A percentile compares a stretch with the other conserved stretches of the same genome.
phyloP scores from a whole-genome alignment of 2,329 filamentous ascomycete species.

The Colletotrichum sp. region DNA sequence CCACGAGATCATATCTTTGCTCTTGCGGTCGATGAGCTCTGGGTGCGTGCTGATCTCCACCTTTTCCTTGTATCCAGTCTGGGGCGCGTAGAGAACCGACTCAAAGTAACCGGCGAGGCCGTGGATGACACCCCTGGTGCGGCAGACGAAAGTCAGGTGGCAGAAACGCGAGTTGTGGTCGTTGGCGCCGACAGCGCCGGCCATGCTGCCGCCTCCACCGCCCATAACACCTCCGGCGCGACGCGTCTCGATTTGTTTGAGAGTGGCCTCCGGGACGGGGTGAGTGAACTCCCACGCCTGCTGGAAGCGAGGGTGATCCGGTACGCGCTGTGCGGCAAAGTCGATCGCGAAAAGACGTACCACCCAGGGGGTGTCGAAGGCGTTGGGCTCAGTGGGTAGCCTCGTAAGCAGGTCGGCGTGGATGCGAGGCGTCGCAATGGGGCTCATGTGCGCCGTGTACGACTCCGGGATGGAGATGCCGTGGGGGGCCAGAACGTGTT shows the following conservation, averaged over 20 bases:
- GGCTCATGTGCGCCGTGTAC: conserved; percentile 94
- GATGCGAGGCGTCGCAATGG: conserved; percentile 86
- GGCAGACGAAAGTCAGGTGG: conserved; percentile 78
- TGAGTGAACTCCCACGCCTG: conserved; percentile 83
- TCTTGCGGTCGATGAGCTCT: conserved; percentile 89
- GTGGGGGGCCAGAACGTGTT: conserved; percentile 80
- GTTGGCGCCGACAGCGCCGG: conserved; percentile 80
- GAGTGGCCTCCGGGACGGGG: conserved; percentile 66
- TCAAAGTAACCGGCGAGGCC: conserved; percentile 96
- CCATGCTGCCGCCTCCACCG: conserved; percentile 75
- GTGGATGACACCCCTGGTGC: conserved; percentile 83
- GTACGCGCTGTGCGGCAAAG: conserved; percentile 68
- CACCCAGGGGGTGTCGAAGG: conserved; percentile 92
- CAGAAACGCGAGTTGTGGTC: conserved; percentile 89
- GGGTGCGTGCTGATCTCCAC: conserved; percentile 94
- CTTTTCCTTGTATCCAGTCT: conserved; percentile 48
- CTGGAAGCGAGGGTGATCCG: conserved; percentile 69
- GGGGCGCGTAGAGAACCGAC: conserved; percentile 82
- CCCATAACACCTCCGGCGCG: conserved; percentile 68
- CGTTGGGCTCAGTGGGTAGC: conserved; percentile 65
- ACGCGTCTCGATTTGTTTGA: conserved; percentile 61
- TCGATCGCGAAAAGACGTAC: conserved; percentile 91
- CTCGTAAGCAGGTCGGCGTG: conserved; percentile 79
- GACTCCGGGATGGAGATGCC: conserved; percentile 94
- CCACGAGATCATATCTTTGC: conserved; percentile 98